A percentile compares a stretch with the other conserved stretches of the same genome.
Conservation (phyloP, 352 stramenopile genomes). For the Globisporangium iwayamae region DNA sequence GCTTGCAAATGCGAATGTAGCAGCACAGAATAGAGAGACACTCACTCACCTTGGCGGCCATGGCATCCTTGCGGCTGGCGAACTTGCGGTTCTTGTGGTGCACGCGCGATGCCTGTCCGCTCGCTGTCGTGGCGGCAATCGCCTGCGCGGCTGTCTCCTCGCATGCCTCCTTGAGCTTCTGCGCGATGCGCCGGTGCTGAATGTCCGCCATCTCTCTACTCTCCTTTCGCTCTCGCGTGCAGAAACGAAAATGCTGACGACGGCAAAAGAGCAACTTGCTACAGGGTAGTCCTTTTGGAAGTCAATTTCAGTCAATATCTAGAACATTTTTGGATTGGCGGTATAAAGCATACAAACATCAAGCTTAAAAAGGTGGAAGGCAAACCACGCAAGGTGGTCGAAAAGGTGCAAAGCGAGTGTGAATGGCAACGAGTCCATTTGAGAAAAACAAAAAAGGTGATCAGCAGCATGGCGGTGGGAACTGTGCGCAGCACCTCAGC, state of each 20-base stretch:
- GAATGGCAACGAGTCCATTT: conserved; percentile 6
- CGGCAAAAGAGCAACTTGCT: neutral
- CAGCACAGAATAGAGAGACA: no score
- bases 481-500: neutral
- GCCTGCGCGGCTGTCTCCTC: conserved; percentile 81
- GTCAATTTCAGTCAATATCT: neutral
- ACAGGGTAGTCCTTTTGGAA: conserved; percentile 1
- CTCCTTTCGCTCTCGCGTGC: neutral
- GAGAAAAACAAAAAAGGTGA: neutral
- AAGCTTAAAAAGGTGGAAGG: neutral
- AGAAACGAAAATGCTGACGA: neutral
- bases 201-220: conserved; percentile 45
- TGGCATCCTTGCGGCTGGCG: conserved; percentile 73
- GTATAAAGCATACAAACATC: no score
- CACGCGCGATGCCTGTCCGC: conserved; percentile 65
- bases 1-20: no score
- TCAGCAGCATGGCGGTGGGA: conserved; percentile 3
- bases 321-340: neutral
- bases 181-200: conserved; percentile 62
- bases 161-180: conserved; percentile 74
- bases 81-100: conserved; percentile 88
- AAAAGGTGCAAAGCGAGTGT: neutral
- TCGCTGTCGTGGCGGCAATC: conserved; percentile 64
- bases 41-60: conserved; percentile 60
- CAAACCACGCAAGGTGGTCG: neutral